A percentile compares a stretch with the other conserved stretches of the same genome.
Conservation (phyloP, 192 early-diverging fungal species). For the Gigaspora rosea region DNA sequence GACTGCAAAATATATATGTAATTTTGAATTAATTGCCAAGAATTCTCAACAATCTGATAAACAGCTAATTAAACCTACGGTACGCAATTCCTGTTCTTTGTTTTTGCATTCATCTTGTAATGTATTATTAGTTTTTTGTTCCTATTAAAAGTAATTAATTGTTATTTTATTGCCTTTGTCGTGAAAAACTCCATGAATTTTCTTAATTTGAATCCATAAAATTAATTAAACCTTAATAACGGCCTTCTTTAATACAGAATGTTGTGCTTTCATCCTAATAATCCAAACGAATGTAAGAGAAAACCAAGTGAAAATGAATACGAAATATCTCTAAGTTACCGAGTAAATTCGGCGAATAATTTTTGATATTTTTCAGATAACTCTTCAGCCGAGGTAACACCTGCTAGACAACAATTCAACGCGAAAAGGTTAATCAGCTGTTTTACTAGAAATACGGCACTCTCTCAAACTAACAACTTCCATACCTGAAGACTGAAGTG, state of each 20-base stretch:
- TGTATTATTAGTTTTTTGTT: constrained; percentile 52
- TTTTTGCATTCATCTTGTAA: constrained; percentile 56
- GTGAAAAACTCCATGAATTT: background rate
- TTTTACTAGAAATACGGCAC: background rate
- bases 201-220: background rate
- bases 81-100: constrained; percentile 60
- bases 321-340: constrained; percentile 34
- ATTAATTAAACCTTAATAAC: constrained; percentile 48
- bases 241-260: constrained; percentile 59
- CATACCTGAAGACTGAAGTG: constrained; percentile 14
- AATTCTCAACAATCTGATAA: background rate
- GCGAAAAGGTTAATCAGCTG: too few species aligned
- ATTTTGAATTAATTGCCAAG: background rate
- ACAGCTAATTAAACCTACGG: constrained; percentile 37
- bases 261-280: constrained; percentile 59
- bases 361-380: constrained; percentile 56
- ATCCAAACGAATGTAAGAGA: background rate
- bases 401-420: background rate
- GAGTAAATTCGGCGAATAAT: constrained; percentile 55
- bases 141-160: constrained; percentile 37
- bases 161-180: background rate
- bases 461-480: background rate
- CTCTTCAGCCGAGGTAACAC: constrained; percentile 46
- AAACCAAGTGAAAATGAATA: background rate
- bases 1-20: constrained; percentile 32